phyloP scores from a whole-genome alignment of 306 rosid species.

The Lithocarpus polystachyus region DNA sequence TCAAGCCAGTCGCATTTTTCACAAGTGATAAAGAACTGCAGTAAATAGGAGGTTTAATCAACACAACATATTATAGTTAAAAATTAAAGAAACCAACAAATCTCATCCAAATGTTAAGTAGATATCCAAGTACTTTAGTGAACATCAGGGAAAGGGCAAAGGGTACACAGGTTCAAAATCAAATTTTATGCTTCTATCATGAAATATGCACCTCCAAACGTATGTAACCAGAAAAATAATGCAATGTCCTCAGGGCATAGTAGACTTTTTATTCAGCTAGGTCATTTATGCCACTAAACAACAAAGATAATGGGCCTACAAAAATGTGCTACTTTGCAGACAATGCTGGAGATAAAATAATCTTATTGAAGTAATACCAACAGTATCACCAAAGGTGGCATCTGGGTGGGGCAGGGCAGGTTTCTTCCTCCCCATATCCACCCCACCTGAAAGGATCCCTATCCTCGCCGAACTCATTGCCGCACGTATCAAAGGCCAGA shows the following conservation, averaged over 20 bases:
- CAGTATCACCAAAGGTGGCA: background rate
- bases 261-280: background rate
- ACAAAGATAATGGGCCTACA: background rate
- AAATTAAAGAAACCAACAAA: background rate
- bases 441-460: background rate
- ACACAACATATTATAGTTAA: conserved; percentile 4
- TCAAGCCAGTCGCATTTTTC: conserved; percentile 98
- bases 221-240: background rate
- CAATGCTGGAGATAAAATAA: background rate
- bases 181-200: background rate
- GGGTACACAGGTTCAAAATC: background rate
- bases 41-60: conserved; percentile 23
- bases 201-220: background rate
- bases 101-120: background rate
- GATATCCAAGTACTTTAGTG: background rate
- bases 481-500: background rate
- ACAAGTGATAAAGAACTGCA: conserved; percentile 89
- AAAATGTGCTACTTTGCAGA: background rate
- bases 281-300: background rate
- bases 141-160: background rate
- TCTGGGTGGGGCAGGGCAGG: background rate
- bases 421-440: background rate
- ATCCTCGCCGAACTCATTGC: background rate
- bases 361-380: background rate
- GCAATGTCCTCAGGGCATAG: background rate